A percentile compares a stretch with the other conserved stretches of the same genome.
Evolutionary conservation across 2,329 filamentous ascomycete genomes (phyloP).

Genomic region (Myriangium duriaei): DNA sequence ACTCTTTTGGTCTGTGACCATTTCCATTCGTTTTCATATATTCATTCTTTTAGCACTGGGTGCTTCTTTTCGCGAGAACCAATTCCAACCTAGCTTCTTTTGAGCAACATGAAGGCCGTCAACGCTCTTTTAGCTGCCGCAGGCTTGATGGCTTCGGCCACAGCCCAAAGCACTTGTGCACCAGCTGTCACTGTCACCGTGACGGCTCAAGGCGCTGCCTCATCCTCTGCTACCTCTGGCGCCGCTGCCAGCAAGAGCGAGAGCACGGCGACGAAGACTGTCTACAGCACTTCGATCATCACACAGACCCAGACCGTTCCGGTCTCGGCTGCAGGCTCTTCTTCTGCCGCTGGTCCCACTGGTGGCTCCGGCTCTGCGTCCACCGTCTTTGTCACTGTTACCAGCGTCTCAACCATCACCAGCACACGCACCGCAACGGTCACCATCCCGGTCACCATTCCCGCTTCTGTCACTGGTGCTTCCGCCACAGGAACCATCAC

Average conservation of each 20-base stretch:
- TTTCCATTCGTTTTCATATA: conserved; percentile 16
- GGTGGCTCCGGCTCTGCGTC: background rate
- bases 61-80: conserved; percentile 13
- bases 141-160: conserved; percentile 35
- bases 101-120: conserved; percentile 22
- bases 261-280: background rate
- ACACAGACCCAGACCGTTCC: too few species aligned
- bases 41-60: conserved; percentile 15
- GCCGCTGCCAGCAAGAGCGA: background rate
- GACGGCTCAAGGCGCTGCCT: conserved; percentile 7
- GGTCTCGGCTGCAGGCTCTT: conserved; percentile 5
- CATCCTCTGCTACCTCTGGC: conserved; percentile 4
- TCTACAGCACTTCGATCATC: conserved; percentile 1
- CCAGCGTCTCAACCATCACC: background rate
- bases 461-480: too few species aligned
- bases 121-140: conserved; percentile 30
- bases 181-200: conserved; percentile 24
- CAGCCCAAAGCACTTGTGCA: conserved; percentile 34
- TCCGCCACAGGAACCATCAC: background rate
- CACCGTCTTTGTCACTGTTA: conserved; percentile 1
- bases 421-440: conserved; percentile 8
- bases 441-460: conserved; percentile 1
- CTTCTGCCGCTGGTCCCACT: background rate
- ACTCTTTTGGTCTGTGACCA: conserved; percentile 21
- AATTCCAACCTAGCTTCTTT: conserved; percentile 5